phyloP scores from a whole-genome alignment of 2,329 filamentous ascomycete species.

The Annulohypoxylon truncatum region DNA sequence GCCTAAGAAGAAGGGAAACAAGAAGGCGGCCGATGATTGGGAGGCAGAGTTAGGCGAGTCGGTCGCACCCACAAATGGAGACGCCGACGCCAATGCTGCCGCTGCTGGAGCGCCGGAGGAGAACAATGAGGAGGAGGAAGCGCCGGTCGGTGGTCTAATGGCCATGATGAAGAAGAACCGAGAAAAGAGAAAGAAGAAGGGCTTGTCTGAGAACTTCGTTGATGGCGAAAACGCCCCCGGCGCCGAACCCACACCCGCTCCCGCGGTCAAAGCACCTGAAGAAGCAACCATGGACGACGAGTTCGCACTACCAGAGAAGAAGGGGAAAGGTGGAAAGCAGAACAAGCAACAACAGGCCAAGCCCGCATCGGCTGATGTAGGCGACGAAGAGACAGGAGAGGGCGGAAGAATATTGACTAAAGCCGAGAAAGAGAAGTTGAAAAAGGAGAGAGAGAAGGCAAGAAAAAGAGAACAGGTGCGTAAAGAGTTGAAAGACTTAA shows the following conservation, averaged over 20 bases:
- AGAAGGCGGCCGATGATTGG: slow-evolving; percentile 92
- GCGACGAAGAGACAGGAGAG: slow-evolving; percentile 63
- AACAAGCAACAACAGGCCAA: slow-evolving; percentile 58
- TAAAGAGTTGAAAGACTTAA: neutral
- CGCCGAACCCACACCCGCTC: slow-evolving; percentile 57
- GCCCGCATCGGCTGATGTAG: slow-evolving; percentile 54
- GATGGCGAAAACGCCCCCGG: slow-evolving; percentile 72
- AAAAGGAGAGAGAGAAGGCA: slow-evolving; percentile 98
- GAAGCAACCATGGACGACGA: slow-evolving; percentile 89
- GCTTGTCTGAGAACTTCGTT: slow-evolving; percentile 76
- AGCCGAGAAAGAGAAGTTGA: slow-evolving; percentile 97
- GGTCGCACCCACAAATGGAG: slow-evolving; percentile 68
- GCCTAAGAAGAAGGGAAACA: slow-evolving; percentile 91
- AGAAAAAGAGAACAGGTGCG: slow-evolving; percentile 95
- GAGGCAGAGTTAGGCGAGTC: slow-evolving; percentile 90
- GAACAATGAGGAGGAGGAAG: slow-evolving; percentile 65
- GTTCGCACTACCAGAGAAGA: slow-evolving; percentile 84
- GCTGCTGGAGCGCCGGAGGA: slow-evolving; percentile 57
- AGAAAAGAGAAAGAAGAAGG: slow-evolving; percentile 92
- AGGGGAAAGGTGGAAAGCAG: slow-evolving; percentile 69
- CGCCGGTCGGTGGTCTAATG: slow-evolving; percentile 76
- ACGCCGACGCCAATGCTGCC: slow-evolving; percentile 62
- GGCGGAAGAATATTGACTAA: slow-evolving; percentile 86
- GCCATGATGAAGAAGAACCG: slow-evolving; percentile 84
- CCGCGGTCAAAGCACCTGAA: slow-evolving; percentile 76